phyloP scores from a whole-genome alignment of 805 yeast genomes.

The Komagataella pseudopastoris region DNA sequence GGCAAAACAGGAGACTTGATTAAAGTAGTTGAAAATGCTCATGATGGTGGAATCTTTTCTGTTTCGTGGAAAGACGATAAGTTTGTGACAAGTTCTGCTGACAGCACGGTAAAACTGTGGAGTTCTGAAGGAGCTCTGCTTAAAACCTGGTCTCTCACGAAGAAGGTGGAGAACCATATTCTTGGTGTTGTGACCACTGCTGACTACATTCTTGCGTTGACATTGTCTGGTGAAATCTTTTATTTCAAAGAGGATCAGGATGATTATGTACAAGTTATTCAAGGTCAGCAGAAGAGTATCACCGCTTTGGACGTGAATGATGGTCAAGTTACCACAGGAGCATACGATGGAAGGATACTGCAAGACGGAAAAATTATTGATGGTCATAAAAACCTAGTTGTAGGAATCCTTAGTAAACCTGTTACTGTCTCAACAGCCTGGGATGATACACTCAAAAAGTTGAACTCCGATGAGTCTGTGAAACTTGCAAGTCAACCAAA shows the following conservation, averaged over 20 bases:
- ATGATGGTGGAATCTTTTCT: constrained; percentile 73
- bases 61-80: constrained; percentile 52
- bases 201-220: constrained; percentile 45
- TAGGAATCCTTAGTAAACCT: constrained; percentile 25
- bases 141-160: constrained; percentile 37
- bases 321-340: constrained; percentile 37
- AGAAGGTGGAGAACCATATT: constrained; percentile 49
- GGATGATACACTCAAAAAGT: constrained; percentile 63
- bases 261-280: constrained; percentile 25
- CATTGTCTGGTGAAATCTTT: constrained; percentile 61
- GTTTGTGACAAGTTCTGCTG: constrained; percentile 80
- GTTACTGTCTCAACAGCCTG: constrained; percentile 54
- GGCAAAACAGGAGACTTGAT: constrained; percentile 76
- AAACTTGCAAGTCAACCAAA: constrained; percentile 37
- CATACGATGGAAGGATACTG: constrained; percentile 67
- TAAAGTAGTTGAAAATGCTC: constrained; percentile 33
- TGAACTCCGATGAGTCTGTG: constrained; percentile 17
- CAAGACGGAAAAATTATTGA: constrained; percentile 22
- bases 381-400: constrained; percentile 56
- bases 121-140: constrained; percentile 29
- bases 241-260: constrained; percentile 30
- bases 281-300: constrained; percentile 77
- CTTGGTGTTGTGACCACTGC: constrained; percentile 68
- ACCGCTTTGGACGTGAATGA: constrained; percentile 36
- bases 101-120: constrained; percentile 61